These are phyloP conservation scores for Zopfochytrium polystomum DNA, from an alignment of 371 early-diverging fungal species.

Conservation along the genomic window DNA sequence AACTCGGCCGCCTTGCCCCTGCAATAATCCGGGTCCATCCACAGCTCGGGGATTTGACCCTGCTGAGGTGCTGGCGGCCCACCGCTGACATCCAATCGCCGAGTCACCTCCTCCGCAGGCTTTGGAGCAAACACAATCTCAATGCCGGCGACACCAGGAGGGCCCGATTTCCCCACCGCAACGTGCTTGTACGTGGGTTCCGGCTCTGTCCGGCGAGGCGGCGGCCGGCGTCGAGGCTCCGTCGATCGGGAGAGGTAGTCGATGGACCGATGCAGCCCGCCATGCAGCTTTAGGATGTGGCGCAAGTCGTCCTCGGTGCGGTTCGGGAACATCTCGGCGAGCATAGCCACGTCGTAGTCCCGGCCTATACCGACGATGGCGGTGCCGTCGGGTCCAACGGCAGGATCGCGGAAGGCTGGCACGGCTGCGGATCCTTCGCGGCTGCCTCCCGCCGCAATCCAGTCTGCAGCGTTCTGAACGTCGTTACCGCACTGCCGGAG, in stretches of 20 bases:
- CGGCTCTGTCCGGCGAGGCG: neutral
- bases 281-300: constrained; percentile 12
- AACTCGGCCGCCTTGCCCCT: constrained; percentile 14
- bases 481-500: neutral
- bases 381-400: too few relatives aligned
- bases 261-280: constrained; percentile 28
- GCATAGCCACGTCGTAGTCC: constrained; percentile 18
- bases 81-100: too few relatives aligned
- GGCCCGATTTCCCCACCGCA: neutral
- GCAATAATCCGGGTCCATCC: constrained; percentile 17
- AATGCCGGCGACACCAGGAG: too few relatives aligned
- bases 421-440: neutral
- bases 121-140: too few relatives aligned
- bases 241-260: constrained; percentile 15
- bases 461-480: neutral
- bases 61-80: too few relatives aligned
- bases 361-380: neutral
- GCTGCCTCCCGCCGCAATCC: neutral
- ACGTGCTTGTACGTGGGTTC: neutral
- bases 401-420: too few relatives aligned
- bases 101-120: too few relatives aligned
- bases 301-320: neutral
- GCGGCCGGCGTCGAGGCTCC: neutral
- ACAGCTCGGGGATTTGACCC: neutral
- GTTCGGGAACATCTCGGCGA: constrained; percentile 23